Evolutionary conservation across 169 alveolate genomes (phyloP).

Genomic region (Eimeria necatrix): DNA sequence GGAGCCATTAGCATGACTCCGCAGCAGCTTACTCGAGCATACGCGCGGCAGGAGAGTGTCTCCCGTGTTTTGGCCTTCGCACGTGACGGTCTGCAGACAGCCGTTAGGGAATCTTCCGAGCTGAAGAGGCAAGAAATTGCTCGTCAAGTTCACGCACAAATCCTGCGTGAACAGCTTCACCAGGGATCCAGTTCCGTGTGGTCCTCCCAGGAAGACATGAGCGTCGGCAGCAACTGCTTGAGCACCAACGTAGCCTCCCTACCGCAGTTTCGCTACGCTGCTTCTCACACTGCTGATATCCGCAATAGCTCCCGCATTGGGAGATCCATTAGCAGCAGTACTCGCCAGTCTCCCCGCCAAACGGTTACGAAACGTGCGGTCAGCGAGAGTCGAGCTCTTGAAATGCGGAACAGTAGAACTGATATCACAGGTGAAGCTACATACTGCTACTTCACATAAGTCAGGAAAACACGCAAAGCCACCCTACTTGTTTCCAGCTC

Average conservation of each 20-base stretch:
- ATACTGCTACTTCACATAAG: too few relatives aligned
- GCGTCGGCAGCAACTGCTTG: constrained; percentile 19
- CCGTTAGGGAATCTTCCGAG: background rate
- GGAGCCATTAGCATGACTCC: constrained; percentile 19
- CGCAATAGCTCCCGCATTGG: background rate
- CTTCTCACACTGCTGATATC: constrained; percentile 12
- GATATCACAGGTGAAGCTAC: background rate
- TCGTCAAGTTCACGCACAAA: constrained; percentile 15
- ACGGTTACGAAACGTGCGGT: background rate
- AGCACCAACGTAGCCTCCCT: background rate
- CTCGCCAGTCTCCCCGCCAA: constrained; percentile 13
- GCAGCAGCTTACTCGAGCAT: constrained; percentile 15
- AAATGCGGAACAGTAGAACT: background rate
- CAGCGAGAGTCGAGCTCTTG: background rate
- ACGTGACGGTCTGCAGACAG: constrained; percentile 19
- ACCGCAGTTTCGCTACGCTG: constrained; percentile 21
- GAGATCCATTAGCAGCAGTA: constrained; percentile 9
- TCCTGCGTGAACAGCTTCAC: constrained; percentile 42
- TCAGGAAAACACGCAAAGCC: too few relatives aligned
- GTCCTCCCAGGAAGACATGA: constrained; percentile 42
- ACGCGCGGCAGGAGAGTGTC: constrained; percentile 37
- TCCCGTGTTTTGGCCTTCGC: constrained; percentile 33
- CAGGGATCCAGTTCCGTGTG: background rate
- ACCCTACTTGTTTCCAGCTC: background rate
- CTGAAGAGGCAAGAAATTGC: constrained; percentile 25